Base-by-base conservation (phyloP, 768 basidiomycete species). In the Pulveroboletus sp. region DNA sequence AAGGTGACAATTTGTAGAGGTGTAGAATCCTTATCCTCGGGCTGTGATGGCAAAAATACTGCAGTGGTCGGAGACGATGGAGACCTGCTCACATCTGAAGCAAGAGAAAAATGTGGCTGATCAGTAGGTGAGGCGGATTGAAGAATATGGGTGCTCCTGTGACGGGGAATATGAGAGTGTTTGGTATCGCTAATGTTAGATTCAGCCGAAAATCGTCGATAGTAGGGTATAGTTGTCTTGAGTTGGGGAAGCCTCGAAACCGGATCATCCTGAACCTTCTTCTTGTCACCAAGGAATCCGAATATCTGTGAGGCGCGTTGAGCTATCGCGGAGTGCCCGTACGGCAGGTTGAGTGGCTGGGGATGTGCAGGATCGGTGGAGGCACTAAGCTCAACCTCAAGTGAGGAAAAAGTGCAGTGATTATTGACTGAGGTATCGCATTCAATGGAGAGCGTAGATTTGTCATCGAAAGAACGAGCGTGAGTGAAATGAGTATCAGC, bases 271-370 rank as follows among this genome's bases (percentile, higher is more conserved):
- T 61, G 49, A 4, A 51, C 51, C 71, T 73, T 64, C 69, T 77
- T 54, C 46, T 71, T 74, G 32, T 76, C 73, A 21, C 79, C 79
- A 43, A 90, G 68, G 67, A 90, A 90, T 5, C 74, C 79, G 51
- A 90, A 90, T 17, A 90, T 76, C 55, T 89, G 82, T 3, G 87
- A 84, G 18, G 88, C 88, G 30, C 84, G 76, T 55, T 79, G 80
- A 13, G 84, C 80, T 24, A 81, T 82, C 49, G 68, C 71, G 5
- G 77, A 72, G 36, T 75, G 71, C 24, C 64, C 59, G 53, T 76
- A 72, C 11, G 74, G 70, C 31, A 57, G 50, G 37, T 59, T 39
- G 44, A 44, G 42, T 43, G 46, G 36, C 58, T 59, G 45, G 37
- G 49, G 41, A 51, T 51, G 47, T 59, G 52, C 63, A n/a, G 63